A percentile compares a stretch with the other conserved stretches of the same genome.
These are phyloP conservation scores for Leishmania braziliensis DNA, from an alignment of 208 protist species.

Conservation along the genomic window DNA sequence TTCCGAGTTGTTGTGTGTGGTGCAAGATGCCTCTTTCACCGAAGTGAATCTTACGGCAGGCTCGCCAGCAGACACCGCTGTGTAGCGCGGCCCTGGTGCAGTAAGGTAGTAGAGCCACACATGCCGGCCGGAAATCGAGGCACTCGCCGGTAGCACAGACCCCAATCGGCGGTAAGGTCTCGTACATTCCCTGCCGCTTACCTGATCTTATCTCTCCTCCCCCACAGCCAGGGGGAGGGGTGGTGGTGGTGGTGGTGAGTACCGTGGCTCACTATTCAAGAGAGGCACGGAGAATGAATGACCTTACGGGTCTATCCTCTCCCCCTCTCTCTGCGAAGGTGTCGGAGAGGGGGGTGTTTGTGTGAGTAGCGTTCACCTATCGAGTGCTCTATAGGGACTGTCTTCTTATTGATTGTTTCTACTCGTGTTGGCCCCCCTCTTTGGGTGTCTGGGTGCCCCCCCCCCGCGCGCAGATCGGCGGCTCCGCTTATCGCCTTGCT, in stretches of 20 bases:
- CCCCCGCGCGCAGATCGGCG: background rate
- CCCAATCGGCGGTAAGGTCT: background rate
- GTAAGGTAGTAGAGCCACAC: background rate
- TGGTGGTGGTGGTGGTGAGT: background rate
- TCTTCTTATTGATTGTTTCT: background rate
- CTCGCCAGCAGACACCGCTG: background rate
- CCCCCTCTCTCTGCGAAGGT: background rate
- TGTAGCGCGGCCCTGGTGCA: background rate
- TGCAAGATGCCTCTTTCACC: constrained; percentile 31
- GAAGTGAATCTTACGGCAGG: constrained; percentile 5
- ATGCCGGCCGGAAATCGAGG: background rate
- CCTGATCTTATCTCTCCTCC: background rate
- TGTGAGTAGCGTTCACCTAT: background rate
- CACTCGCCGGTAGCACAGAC: background rate
- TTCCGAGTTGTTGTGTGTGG: constrained; percentile 33
- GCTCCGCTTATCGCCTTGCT: background rate
- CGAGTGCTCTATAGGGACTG: background rate
- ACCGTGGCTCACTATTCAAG: background rate
- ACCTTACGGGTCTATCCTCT: background rate
- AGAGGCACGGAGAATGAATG: background rate
- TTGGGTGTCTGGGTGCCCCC: background rate
- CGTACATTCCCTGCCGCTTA: background rate
- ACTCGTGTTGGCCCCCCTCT: background rate
- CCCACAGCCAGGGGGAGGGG: background rate
- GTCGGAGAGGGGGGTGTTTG: background rate